Conservation (phyloP, 768 basidiomycete genomes). For the Podaxis sp. region DNA sequence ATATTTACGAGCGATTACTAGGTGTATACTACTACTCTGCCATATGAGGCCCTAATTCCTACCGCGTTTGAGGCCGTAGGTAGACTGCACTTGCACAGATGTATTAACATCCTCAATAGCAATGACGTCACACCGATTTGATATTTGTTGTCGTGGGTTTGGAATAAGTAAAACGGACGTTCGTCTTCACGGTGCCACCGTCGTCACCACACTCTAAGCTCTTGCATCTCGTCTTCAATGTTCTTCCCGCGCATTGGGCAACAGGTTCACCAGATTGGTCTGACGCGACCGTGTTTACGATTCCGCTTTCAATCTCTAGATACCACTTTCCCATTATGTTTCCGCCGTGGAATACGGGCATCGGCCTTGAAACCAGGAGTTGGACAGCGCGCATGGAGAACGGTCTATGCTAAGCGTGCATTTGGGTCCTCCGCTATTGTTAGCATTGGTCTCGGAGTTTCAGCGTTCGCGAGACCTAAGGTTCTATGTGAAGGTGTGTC, state of each 20-base stretch:
- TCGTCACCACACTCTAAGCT: not conserved
- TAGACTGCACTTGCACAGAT: too few relatives aligned
- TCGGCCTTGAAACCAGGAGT: not conserved
- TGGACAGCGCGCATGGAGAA: not conserved
- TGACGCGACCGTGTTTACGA: not conserved
- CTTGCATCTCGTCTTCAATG: not conserved
- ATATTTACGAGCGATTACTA: too few relatives aligned
- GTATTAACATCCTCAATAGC: not conserved
- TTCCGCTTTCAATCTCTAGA: not conserved
- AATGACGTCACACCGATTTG: not conserved
- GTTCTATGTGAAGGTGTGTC: constrained; percentile 56
- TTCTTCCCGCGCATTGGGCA: not conserved
- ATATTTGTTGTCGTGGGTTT: not conserved
- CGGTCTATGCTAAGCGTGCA: not conserved
- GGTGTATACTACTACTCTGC: too few relatives aligned
- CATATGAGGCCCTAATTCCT: too few relatives aligned
- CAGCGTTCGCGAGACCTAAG: constrained; percentile 30
- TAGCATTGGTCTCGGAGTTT: constrained; percentile 45
- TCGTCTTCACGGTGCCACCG: not conserved
- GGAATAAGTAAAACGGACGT: too few relatives aligned
- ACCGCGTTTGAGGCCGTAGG: too few relatives aligned
- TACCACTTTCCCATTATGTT: not conserved
- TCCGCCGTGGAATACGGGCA: not conserved
- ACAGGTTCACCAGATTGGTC: not conserved
- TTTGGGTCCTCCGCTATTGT: constrained; percentile 34